phyloP scores from a whole-genome alignment of 2,329 filamentous ascomycete genomes.

The Fusarium devonianum region DNA sequence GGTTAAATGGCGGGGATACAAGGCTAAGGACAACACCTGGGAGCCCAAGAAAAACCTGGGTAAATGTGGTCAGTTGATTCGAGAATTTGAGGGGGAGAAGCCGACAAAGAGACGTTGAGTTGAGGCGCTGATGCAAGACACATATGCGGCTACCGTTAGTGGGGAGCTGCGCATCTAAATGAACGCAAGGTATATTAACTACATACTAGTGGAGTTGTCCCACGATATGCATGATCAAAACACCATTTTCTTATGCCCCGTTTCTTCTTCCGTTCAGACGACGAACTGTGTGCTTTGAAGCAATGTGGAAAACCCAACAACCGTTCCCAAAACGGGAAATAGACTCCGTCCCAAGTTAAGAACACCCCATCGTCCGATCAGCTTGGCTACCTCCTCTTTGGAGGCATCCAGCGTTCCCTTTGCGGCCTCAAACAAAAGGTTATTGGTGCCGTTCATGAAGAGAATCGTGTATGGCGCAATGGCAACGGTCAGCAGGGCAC shows the following conservation, averaged over 20 bases:
- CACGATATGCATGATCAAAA: background rate
- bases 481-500: slow-evolving; percentile 44
- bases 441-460: slow-evolving; percentile 49
- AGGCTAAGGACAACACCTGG: slow-evolving; percentile 58
- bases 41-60: slow-evolving; percentile 56
- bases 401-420: slow-evolving; percentile 25
- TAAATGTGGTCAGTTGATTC: slow-evolving; percentile 49
- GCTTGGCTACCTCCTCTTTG: slow-evolving; percentile 32
- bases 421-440: slow-evolving; percentile 40
- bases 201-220: background rate
- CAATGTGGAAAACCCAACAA: slow-evolving; percentile 35
- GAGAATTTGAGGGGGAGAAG: slow-evolving; percentile 46
- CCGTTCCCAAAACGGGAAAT: slow-evolving; percentile 43
- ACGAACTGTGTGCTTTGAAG: slow-evolving; percentile 22
- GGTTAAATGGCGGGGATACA: slow-evolving; percentile 63
- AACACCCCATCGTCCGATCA: slow-evolving; percentile 36
- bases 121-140: background rate
- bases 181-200: background rate
- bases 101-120: slow-evolving; percentile 6
- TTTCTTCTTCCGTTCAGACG: background rate
- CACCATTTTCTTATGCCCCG: background rate
- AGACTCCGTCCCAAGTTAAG: slow-evolving; percentile 45
- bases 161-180: background rate
- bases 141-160: background rate
- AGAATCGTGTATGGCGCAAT: slow-evolving; percentile 52